These are phyloP conservation scores for Penicillium brevicompactum DNA, from an alignment of 2,329 filamentous ascomycete species.

Conservation along the genomic window DNA sequence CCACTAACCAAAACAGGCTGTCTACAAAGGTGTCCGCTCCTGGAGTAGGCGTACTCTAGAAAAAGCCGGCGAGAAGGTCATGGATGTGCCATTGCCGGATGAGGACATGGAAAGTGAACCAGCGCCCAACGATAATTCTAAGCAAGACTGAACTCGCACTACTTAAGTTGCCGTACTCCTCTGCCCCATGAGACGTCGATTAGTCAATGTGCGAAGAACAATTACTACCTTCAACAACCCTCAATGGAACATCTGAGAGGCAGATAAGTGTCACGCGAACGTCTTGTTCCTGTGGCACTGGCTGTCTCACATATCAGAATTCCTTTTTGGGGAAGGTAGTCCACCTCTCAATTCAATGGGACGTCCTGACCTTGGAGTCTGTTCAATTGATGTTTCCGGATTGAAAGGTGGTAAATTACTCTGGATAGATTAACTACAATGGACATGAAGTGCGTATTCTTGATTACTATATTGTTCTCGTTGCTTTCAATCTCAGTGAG, in stretches of 20 bases:
- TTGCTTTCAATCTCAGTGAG: no score
- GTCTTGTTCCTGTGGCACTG: constrained; percentile 36
- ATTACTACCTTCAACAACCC: constrained; percentile 42
- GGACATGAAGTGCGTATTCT: background rate
- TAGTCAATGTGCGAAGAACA: constrained; percentile 93
- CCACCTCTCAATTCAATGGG: constrained; percentile 30
- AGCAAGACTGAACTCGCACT: constrained; percentile 63
- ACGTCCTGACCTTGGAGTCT: constrained; percentile 18
- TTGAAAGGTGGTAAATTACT: constrained; percentile 34
- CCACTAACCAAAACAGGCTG: constrained; percentile 55
- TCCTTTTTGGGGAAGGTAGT: constrained; percentile 32
- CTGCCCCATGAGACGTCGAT: constrained; percentile 80
- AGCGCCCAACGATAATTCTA: constrained; percentile 29
- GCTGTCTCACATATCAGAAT: constrained; percentile 28
- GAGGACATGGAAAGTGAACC: constrained; percentile 61
- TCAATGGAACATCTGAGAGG: constrained; percentile 29
- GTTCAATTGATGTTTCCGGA: constrained; percentile 25
- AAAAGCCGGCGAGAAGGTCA: constrained; percentile 74
- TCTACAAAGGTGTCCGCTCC: constrained; percentile 78
- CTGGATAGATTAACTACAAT: background rate
- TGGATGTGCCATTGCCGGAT: constrained; percentile 66
- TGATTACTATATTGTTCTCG: background rate
- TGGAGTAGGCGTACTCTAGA: constrained; percentile 74
- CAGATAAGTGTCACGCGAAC: constrained; percentile 23
- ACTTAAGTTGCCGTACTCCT: constrained; percentile 92